Evolutionary conservation across 108 stramenopile genomes (phyloP).

Genomic region (Cyclotella atomus): DNA sequence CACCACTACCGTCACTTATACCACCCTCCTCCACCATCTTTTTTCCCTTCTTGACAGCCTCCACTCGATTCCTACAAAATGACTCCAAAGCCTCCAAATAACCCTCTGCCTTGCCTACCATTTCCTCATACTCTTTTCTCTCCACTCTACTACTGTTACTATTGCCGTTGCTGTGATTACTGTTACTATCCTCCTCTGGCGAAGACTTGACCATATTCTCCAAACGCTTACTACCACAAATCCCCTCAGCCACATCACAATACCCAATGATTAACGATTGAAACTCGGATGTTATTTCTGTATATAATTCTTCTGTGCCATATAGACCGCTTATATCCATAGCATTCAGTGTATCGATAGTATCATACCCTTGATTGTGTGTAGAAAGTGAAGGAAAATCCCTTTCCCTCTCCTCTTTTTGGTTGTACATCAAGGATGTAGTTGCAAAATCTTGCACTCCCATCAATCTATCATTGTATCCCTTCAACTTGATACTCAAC

Average conservation of each 20-base stretch:
- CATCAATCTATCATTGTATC: not conserved
- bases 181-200: not conserved
- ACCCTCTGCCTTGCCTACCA: slow-evolving; percentile 19
- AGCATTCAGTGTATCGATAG: not conserved
- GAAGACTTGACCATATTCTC: too few relatives aligned
- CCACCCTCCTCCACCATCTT: not conserved
- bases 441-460: not conserved
- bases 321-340: slow-evolving; percentile 4
- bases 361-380: not conserved
- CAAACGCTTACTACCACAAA: not conserved
- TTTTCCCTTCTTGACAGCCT: slow-evolving; percentile 15
- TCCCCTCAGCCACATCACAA: slow-evolving; percentile 27
- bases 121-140: slow-evolving; percentile 17
- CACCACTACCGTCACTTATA: not conserved
- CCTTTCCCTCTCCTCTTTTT: slow-evolving; percentile 1
- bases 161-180: not conserved
- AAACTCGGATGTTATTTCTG: slow-evolving; percentile 28
- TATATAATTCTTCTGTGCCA: slow-evolving; percentile 31
- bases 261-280: slow-evolving; percentile 21
- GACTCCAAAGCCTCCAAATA: slow-evolving; percentile 41
- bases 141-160: not conserved
- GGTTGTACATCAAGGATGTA: not conserved
- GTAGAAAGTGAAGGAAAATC: too few relatives aligned
- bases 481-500: not conserved
- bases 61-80: slow-evolving; percentile 19